Evolutionary conservation across 2,329 filamentous ascomycete genomes (phyloP), one percentile per base, ranked within the genome.

Genomic region (Pseudogymnoascus sp.): DNA sequence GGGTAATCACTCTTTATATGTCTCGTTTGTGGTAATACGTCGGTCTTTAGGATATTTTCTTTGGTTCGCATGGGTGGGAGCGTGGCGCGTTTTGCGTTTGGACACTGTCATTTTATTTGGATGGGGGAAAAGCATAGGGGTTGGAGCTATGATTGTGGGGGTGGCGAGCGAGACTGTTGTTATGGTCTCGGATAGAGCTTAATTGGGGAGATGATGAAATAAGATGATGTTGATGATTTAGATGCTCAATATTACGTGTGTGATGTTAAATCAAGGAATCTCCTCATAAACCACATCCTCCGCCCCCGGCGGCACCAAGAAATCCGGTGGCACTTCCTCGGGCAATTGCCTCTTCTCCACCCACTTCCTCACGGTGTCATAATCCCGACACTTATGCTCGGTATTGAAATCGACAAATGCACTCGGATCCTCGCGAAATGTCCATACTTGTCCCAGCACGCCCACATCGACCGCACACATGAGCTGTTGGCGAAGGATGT

Each of bases 341-440:
- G 65, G 67, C 61, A 79, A 68, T 70, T 84, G 81, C 63, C 78
- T 76, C 37, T 71, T 72, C 66, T 82, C 76, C 0, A 81, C 81
- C 81, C 81, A 85, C 40, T 72, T 66, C 25, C 81, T 73, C 23
- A 84, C 74, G 1, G 74, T 77, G 28, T 84, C 81, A 63, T 79
- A 84, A 66, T 84, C 79, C 8, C 79, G 77, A 67, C 82, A 84
- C 43, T 75, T 75, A 66, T 84, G 82, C 64, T 77, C 71, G 0
- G 80, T 84, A 64, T 82, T 82, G 72, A 84, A 83, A 68, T 85
- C 80, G 2, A 82, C 78, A 66, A 80, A 83, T 0, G 72, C 70
- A 49, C 69, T 69, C 0, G 77, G 76, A 5, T 72, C 71, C 3
- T 72, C 65, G n/a, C 68, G 68, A 38, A 82, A 75, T 67, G 79